Evolutionary conservation across 257 asterid genomes (phyloP), one percentile per base, ranked within the genome.

Genomic region (Anisodus tanguticus): DNA sequence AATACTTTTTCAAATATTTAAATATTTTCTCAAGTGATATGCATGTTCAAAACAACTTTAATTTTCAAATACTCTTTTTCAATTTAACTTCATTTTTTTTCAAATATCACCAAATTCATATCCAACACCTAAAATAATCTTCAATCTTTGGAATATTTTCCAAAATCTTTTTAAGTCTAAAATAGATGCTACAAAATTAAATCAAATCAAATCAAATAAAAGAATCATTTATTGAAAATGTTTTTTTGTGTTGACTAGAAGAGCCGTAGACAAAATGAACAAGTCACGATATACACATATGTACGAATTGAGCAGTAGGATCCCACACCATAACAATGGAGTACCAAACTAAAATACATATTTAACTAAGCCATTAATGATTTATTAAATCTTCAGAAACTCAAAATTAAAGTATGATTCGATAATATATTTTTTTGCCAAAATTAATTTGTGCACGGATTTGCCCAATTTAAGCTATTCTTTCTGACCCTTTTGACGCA

Each of bases 251-350:
- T 49, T 49, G 81, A 22, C 22, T 22, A 19, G 19, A 74, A 49
- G 62, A 74, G 81, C 60, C 81, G 81, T 74, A 74, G 62, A 11
- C 12, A 22, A 49, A 22, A 49, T 49, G 59, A 53, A 49, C n/a
- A 74, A 74, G 81, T 74, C 13, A 49, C 45, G 0, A 19, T 9
- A 5, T 4, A 10, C 3, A 3, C 35, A 19, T 8, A n/a, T 19
- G 67, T 60, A 58, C 3, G 64, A 16, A 58, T 54, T 54, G 59
- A 54, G 59, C 59, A 54, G 59, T 54, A 58, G 9, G 64, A 58
- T 58, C 26, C n/a, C 4, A 58, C 8, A 58, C 37, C 12, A 60
- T 19, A 60, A n/a, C 67, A 60, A 17, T 60, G 6, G 5, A 63
- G 26, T 26, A 22, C 37, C 37, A 17, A 26, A 70, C 17, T 45